These are phyloP conservation scores for Septoria petroselini DNA, from an alignment of 2,329 filamentous ascomycete genomes.

Conservation along the genomic window DNA sequence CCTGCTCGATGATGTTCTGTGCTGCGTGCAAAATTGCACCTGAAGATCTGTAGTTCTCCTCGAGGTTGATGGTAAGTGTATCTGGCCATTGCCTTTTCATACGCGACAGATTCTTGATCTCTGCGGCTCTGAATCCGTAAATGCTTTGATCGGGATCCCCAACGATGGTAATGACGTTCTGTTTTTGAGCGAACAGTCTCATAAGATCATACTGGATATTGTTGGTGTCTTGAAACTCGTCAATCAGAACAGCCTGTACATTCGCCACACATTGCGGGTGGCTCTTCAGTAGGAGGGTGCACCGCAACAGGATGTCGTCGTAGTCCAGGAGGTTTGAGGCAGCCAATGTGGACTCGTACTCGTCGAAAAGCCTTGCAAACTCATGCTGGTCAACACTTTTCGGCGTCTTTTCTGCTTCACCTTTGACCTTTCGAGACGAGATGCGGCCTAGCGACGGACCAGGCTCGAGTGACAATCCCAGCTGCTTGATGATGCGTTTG, in stretches of 20 bases:
- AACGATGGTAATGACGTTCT: conserved; percentile 82
- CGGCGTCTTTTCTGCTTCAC: conserved; percentile 47
- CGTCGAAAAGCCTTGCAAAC: conserved; percentile 64
- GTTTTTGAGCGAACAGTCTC: conserved; percentile 73
- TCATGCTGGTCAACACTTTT: conserved; percentile 59
- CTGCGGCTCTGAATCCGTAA: conserved; percentile 90
- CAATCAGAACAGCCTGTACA: conserved; percentile 85
- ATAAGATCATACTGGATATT: conserved; percentile 92
- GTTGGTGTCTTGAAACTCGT: conserved; percentile 98
- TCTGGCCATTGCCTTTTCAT: conserved; percentile 73
- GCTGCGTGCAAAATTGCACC: conserved; percentile 78
- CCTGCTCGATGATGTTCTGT: conserved; percentile 85
- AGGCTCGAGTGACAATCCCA: conserved; percentile 66
- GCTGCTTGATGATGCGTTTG: conserved; percentile 75
- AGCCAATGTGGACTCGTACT: conserved; percentile 74
- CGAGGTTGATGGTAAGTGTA: conserved; percentile 77
- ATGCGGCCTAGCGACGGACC: conserved; percentile 72
- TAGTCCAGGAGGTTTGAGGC: conserved; percentile 85
- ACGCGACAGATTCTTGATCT: conserved; percentile 80
- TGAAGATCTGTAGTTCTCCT: conserved; percentile 93
- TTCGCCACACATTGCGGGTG: conserved; percentile 82
- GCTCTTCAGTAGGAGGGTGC: conserved; percentile 70
- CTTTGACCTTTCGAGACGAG: conserved; percentile 58
- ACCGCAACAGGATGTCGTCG: conserved; percentile 83
- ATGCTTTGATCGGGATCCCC: conserved; percentile 98